Evolutionary conservation across 805 yeast species (phyloP), one percentile per base, ranked within the genome.

Genomic region (Candida boleticola): DNA sequence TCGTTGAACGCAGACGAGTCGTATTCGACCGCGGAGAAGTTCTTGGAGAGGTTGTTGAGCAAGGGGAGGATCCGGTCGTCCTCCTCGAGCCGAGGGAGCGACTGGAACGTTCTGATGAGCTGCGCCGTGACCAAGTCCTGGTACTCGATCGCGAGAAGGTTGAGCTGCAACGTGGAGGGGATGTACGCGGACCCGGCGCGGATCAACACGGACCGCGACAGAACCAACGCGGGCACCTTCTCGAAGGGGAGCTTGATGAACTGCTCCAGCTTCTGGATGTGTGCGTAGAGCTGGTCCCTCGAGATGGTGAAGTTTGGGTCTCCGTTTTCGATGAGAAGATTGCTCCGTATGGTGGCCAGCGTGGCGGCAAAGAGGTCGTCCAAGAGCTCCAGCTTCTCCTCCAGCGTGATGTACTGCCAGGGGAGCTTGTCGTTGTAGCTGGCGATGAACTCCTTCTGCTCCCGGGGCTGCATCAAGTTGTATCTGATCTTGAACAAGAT

Each of bases 191-290:
- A 74, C 1, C 99, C 99, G 16, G 63, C 65, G 30, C 72, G 66
- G 18, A 93, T 45, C 48, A 73, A 82, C 1, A 89, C 88, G 34
- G 77, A 78, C 42, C 97, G 76, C n/a, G 77, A 68, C 10, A 85
- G 79, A 1, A 93, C 77, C 38, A 93, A 73, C 43, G 85, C 90
- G 17, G 86, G 76, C 4, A 90, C 95, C 49, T 79, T 80, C 55
- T 88, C 95, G 68, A 90, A 92, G 2, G 95, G 95, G 37, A 93
- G 77, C 61, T 86, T 89, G 60, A 87, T 86, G 55, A 84, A 87
- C 42, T 71, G 72, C 52, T 87, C 95, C 38, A 68, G 74, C 37
- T 37, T 39, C 29, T 69, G 71, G 42, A 83, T 72, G 51, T 71
- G 82, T 19, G 63, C 67, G 49, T 60, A 72, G 44, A 79, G 56